These are phyloP conservation scores for Phytophthora sp. DNA, from an alignment of 352 stramenopile genomes.

Conservation along the genomic window DNA sequence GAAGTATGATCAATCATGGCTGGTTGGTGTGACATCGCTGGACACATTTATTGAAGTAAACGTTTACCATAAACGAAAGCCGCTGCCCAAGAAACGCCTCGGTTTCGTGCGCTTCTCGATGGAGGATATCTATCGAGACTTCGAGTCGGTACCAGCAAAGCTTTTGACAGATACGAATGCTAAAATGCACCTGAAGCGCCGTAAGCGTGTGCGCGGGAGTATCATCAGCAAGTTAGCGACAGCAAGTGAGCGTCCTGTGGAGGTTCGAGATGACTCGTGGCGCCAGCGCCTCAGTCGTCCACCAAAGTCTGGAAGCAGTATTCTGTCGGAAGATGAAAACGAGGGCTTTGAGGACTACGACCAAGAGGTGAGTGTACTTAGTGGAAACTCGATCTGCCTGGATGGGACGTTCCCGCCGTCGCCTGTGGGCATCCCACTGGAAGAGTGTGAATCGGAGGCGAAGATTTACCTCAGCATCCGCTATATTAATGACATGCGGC, in stretches of 20 bases:
- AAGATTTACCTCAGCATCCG: constrained; percentile 84
- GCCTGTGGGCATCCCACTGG: constrained; percentile 54
- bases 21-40: constrained; percentile 70
- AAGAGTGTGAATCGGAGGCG: constrained; percentile 51
- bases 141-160: constrained; percentile 74
- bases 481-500: constrained; percentile 90
- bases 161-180: constrained; percentile 69
- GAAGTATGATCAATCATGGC: constrained; percentile 87
- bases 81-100: constrained; percentile 80
- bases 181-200: constrained; percentile 78
- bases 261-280: constrained; percentile 74
- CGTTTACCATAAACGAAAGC: constrained; percentile 87
- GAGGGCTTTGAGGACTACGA: constrained; percentile 72
- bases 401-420: constrained; percentile 58
- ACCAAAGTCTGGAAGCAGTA: constrained; percentile 46
- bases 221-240: constrained; percentile 79
- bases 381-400: constrained; percentile 54
- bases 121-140: constrained; percentile 88
- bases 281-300: constrained; percentile 57
- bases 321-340: constrained; percentile 51
- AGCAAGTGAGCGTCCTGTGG: constrained; percentile 41
- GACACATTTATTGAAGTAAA: constrained; percentile 84
- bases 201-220: constrained; percentile 79
- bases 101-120: constrained; percentile 77
- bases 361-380: constrained; percentile 67